These are phyloP conservation scores for Nicotiana rustica DNA, from an alignment of 305 asterid species.

Conservation along the genomic window DNA sequence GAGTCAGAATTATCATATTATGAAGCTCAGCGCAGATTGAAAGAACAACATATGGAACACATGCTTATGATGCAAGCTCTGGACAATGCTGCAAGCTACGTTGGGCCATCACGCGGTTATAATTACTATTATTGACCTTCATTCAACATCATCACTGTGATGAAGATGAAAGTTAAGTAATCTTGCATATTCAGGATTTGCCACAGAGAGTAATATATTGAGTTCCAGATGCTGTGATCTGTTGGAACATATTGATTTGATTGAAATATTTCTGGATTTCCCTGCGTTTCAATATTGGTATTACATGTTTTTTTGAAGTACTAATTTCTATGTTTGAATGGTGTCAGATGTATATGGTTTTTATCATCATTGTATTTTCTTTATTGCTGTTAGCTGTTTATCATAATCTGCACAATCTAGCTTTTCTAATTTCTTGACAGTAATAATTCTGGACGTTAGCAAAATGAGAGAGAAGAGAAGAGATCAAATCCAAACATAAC, in stretches of 20 bases:
- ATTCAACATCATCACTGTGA: neutral
- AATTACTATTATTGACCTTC: constrained; percentile 32
- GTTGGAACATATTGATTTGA: neutral
- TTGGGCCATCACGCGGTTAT: constrained; percentile 34
- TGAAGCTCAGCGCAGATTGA: constrained; percentile 37
- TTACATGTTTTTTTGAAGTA: neutral
- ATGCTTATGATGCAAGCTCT: constrained; percentile 36
- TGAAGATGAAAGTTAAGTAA: neutral
- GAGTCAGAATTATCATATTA: neutral
- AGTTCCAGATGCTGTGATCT: neutral
- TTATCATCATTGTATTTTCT: neutral
- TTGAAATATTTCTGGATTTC: neutral
- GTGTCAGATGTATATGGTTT: neutral
- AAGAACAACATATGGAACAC: constrained; percentile 31
- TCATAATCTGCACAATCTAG: neutral
- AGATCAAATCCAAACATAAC: too few relatives aligned
- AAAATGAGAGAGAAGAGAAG: neutral
- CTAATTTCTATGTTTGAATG: neutral
- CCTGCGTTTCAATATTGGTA: neutral
- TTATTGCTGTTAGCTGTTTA: neutral
- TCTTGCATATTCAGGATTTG: neutral
- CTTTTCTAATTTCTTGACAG: neutral
- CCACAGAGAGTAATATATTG: neutral
- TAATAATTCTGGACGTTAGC: neutral
- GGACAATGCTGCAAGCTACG: constrained; percentile 38